Conservation (phyloP, 202 grass and related monocot species). For the Setaria italica region DNA sequence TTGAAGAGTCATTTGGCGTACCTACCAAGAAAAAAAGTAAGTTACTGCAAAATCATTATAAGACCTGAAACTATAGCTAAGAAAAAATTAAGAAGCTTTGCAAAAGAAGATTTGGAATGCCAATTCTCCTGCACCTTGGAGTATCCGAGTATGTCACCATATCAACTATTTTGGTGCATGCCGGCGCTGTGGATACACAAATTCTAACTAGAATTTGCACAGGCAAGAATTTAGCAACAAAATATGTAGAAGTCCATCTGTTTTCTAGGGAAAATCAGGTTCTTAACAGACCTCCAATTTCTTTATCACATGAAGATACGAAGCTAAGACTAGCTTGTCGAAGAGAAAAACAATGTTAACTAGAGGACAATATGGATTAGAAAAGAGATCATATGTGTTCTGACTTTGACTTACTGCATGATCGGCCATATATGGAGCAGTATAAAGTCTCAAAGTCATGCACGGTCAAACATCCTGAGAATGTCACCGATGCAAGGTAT, state of each 20-base stretch:
- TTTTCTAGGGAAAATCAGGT: conserved; percentile 22
- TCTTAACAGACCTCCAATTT: conserved; percentile 26
- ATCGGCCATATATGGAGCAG: conserved; percentile 65
- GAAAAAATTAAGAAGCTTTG: conserved; percentile 31
- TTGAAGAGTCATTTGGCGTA: conserved; percentile 52
- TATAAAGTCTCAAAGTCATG: conserved; percentile 96
- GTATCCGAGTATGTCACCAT: conserved; percentile 16
- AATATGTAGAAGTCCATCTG: neutral
- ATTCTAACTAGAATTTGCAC: conserved; percentile 42
- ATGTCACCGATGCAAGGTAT: conserved; percentile 92
- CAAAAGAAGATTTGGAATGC: conserved; percentile 10
- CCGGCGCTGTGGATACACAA: neutral
- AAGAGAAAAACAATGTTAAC: conserved; percentile 35
- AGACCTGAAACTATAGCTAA: conserved; percentile 12
- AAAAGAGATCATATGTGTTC: conserved; percentile 11
- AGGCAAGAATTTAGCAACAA: conserved; percentile 36
- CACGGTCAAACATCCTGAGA: conserved; percentile 90
- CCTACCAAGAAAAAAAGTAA: conserved; percentile 41
- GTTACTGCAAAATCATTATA: conserved; percentile 16
- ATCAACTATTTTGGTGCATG: conserved; percentile 10
- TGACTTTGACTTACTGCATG: conserved; percentile 61
- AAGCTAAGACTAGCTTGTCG: conserved; percentile 4
- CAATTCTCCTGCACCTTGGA: conserved; percentile 24
- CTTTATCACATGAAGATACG: conserved; percentile 24
- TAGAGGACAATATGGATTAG: neutral